A percentile compares a stretch with the other conserved stretches of the same genome.
These are phyloP conservation scores for Leccinum barrowsii DNA, from an alignment of 768 basidiomycete genomes.

Conservation along the genomic window DNA sequence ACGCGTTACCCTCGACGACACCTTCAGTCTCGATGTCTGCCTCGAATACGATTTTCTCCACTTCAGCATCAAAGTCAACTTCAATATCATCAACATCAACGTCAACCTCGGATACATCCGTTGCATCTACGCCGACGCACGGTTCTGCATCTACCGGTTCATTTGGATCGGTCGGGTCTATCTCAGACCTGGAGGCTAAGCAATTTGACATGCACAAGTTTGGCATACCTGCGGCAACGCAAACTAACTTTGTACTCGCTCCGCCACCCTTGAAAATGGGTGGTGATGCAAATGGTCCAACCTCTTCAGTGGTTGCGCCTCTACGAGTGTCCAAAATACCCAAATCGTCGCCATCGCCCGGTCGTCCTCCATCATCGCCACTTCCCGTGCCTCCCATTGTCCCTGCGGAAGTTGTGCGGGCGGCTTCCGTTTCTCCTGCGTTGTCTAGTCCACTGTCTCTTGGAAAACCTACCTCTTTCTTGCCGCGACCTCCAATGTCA, in stretches of 20 bases:
- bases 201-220: slow-evolving; percentile 17
- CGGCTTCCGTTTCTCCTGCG: slow-evolving; percentile 11
- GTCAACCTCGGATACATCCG: slow-evolving; percentile 11
- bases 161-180: slow-evolving; percentile 18
- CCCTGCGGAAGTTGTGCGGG: slow-evolving; percentile 3
- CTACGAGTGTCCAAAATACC: slow-evolving; percentile 27
- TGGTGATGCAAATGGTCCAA: background rate
- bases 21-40: background rate
- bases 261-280: slow-evolving; percentile 25
- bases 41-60: slow-evolving; percentile 4
- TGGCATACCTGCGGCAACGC: slow-evolving; percentile 1
- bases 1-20: background rate
- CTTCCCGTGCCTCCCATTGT: slow-evolving; percentile 4
- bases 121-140: slow-evolving; percentile 16
- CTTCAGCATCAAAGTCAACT: slow-evolving; percentile 14
- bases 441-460: slow-evolving; percentile 11
- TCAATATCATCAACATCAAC: slow-evolving; percentile 17
- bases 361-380: slow-evolving; percentile 15
- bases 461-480: slow-evolving; percentile 8
- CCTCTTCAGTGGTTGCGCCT: slow-evolving; percentile 20
- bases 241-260: slow-evolving; percentile 20
- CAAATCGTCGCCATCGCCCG: slow-evolving; percentile 15
- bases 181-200: slow-evolving; percentile 21
- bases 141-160: slow-evolving; percentile 11
- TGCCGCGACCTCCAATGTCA: slow-evolving; percentile 1